A percentile compares a stretch with the other conserved stretches of the same genome.
Conservation (phyloP, 2,329 filamentous ascomycete species). For the Trichoderma asperellum region DNA sequence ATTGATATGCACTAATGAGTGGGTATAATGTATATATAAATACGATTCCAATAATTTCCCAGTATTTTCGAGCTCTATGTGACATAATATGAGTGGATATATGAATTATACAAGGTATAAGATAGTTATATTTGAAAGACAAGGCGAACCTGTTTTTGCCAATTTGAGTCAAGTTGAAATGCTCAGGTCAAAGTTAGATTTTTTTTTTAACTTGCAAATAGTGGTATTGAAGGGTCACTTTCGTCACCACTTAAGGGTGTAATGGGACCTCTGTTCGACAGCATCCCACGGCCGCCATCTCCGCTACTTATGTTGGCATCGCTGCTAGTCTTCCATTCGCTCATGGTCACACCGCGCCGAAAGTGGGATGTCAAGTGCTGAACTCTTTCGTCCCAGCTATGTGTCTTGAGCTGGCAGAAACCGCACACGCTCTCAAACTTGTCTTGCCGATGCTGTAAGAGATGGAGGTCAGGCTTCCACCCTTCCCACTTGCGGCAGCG, state of each 20-base stretch:
- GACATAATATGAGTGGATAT: not conserved
- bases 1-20: slow-evolving; percentile 34
- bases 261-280: not conserved
- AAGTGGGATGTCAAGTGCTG: slow-evolving; percentile 50
- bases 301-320: slow-evolving; percentile 47
- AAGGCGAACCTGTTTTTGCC: not conserved
- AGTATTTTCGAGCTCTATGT: not conserved
- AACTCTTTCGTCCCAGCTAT: slow-evolving; percentile 44
- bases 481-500: slow-evolving; percentile 50
- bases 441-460: slow-evolving; percentile 40
- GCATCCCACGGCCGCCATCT: not conserved
- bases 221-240: not conserved
- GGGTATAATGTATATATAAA: slow-evolving; percentile 16
- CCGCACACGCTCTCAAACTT: slow-evolving; percentile 39
- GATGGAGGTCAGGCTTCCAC: slow-evolving; percentile 51
- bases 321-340: slow-evolving; percentile 45
- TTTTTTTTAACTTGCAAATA: not conserved
- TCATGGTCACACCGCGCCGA: slow-evolving; percentile 47
- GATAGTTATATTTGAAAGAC: not conserved
- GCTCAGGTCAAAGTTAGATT: not conserved
- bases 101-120: not conserved
- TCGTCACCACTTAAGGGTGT: slow-evolving; percentile 17
- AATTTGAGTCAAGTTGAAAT: not conserved
- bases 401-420: slow-evolving; percentile 45
- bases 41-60: not conserved